Evolutionary conservation across 805 yeast species (phyloP).

Genomic region (Zygoascus bituminiphila): DNA sequence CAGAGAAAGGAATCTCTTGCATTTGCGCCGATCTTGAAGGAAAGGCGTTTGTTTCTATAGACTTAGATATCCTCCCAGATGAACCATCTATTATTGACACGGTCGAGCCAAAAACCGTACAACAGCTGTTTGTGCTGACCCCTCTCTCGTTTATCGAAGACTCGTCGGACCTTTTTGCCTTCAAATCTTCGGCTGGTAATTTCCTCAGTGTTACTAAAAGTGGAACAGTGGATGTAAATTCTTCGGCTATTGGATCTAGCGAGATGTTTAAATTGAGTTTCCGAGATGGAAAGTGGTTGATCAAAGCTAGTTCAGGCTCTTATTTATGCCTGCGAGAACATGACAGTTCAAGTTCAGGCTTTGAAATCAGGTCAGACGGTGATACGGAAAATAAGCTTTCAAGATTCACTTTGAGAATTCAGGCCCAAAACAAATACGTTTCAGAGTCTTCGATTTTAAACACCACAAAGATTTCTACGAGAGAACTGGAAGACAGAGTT

Average conservation of each 20-base stretch:
- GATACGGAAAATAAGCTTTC: slow-evolving; percentile 9
- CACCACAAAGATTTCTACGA: slow-evolving; percentile 15
- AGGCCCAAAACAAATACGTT: slow-evolving; percentile 17
- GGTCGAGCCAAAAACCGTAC: slow-evolving; percentile 27
- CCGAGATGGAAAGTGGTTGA: slow-evolving; percentile 20
- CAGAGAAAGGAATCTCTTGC: slow-evolving; percentile 9
- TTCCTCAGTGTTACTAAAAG: slow-evolving; percentile 21
- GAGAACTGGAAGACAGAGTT: slow-evolving; percentile 21
- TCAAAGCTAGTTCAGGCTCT: slow-evolving; percentile 13
- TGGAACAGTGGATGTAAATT: slow-evolving; percentile 22
- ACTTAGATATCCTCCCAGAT: slow-evolving; percentile 15
- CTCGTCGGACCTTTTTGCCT: slow-evolving; percentile 18
- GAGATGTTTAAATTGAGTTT: slow-evolving; percentile 22
- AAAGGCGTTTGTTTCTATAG: slow-evolving; percentile 15
- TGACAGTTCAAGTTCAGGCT: slow-evolving; percentile 12
- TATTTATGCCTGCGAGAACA: slow-evolving; percentile 9
- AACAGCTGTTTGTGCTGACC: slow-evolving; percentile 29
- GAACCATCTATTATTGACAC: background rate
- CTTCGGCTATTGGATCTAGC: slow-evolving; percentile 29
- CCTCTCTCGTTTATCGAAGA: slow-evolving; percentile 14
- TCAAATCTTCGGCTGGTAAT: slow-evolving; percentile 26
- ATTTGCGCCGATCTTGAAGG: slow-evolving; percentile 21
- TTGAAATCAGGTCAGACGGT: slow-evolving; percentile 16
- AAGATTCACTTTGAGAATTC: slow-evolving; percentile 20
- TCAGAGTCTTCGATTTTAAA: slow-evolving; percentile 9